Conservation (phyloP, 306 rosid species). For the Citrullus amarus region DNA sequence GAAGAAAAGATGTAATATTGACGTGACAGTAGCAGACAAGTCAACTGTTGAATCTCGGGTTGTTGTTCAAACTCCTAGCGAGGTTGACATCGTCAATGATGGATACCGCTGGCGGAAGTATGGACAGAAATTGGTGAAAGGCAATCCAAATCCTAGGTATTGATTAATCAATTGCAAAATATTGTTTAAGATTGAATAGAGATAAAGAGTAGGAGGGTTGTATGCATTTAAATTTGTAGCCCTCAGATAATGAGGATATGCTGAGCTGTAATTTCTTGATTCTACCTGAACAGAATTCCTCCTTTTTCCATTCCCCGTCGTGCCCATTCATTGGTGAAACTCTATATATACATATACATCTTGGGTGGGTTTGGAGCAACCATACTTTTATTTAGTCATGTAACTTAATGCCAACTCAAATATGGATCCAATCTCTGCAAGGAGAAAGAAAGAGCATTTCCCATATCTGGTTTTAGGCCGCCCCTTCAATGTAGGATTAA, state of each 20-base stretch:
- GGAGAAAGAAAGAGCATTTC: background rate
- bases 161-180: background rate
- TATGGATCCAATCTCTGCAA: background rate
- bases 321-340: background rate
- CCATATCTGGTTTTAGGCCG: background rate
- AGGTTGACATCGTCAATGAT: slow-evolving; percentile 71
- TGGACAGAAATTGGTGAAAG: slow-evolving; percentile 84
- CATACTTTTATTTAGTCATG: background rate
- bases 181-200: background rate
- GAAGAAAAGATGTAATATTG: slow-evolving; percentile 32
- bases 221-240: background rate
- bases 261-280: background rate
- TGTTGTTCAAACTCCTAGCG: slow-evolving; percentile 64
- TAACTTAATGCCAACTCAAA: background rate
- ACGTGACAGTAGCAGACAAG: slow-evolving; percentile 26
- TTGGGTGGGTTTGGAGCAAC: background rate
- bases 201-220: background rate
- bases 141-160: slow-evolving; percentile 80
- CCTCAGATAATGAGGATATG: background rate
- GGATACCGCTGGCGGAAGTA: slow-evolving; percentile 97
- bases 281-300: background rate
- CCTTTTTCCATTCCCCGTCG: background rate
- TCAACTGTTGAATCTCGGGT: slow-evolving; percentile 36
- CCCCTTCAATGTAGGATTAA: background rate
- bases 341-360: background rate